Percentiles rank a stretch among this genome's conserved stretches.
Evolutionary conservation across 345 rosid species (phyloP).

Genomic region (Excoecaria cochinchinensis): DNA sequence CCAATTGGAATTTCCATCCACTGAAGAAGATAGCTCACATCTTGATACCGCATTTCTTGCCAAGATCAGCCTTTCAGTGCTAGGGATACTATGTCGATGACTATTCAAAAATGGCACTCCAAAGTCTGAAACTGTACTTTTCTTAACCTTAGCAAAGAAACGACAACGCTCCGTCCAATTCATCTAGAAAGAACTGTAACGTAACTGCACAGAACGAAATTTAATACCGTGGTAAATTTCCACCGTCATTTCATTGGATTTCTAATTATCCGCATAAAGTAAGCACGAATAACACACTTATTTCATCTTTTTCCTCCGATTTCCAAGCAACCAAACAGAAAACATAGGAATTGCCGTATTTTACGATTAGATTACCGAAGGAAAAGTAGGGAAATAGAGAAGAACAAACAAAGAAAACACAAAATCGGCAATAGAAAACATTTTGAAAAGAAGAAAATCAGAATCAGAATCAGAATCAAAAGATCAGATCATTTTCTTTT

Average conservation of each 20-base stretch:
- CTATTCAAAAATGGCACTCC: background rate
- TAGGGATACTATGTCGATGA: background rate
- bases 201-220: background rate
- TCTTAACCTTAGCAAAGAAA: conserved; percentile 5
- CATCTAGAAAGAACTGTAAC: background rate
- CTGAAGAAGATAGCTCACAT: background rate
- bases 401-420: no score
- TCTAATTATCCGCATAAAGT: background rate
- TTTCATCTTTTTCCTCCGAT: background rate
- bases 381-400: no score
- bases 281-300: background rate
- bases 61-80: background rate
- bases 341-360: background rate
- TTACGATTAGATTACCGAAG: no score
- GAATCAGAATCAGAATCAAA: no score
- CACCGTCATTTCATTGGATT: background rate
- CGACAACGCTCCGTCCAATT: conserved; percentile 4
- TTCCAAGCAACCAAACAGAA: no score
- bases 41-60: background rate
- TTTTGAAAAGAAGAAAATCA: no score
- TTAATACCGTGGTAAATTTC: background rate
- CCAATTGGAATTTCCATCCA: background rate
- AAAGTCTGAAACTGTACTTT: background rate
- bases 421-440: no score
- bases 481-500: no score